Evolutionary conservation across 805 yeast genomes (phyloP).

Genomic region (Danielia oregonensis): DNA sequence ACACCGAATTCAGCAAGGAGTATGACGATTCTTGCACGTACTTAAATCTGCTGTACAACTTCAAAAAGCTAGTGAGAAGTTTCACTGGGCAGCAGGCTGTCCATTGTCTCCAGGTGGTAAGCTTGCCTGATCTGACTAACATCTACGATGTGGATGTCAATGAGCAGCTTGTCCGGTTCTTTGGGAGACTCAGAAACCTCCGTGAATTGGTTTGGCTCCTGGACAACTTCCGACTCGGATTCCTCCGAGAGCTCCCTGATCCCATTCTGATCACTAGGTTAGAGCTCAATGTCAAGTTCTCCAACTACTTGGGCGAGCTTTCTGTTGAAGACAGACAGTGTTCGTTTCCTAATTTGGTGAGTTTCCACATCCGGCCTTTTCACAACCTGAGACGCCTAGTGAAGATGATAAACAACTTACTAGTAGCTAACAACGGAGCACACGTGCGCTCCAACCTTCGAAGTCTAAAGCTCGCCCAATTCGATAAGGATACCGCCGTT

Average conservation of each 20-base stretch:
- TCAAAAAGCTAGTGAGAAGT: slow-evolving; percentile 30
- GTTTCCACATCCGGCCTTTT: slow-evolving; percentile 36
- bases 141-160: slow-evolving; percentile 30
- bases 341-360: slow-evolving; percentile 24
- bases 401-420: slow-evolving; percentile 17
- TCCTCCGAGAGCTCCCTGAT: slow-evolving; percentile 29
- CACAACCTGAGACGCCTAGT: slow-evolving; percentile 22
- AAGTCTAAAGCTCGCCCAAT: slow-evolving; percentile 19
- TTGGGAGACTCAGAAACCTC: slow-evolving; percentile 21
- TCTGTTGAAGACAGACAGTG: not conserved
- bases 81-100: slow-evolving; percentile 8
- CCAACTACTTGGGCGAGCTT: slow-evolving; percentile 17
- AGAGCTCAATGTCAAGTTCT: slow-evolving; percentile 27
- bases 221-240: slow-evolving; percentile 27
- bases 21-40: slow-evolving; percentile 17
- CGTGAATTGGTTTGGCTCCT: slow-evolving; percentile 31
- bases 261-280: slow-evolving; percentile 21
- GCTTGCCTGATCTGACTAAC: slow-evolving; percentile 42
- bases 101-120: slow-evolving; percentile 27
- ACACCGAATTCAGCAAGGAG: slow-evolving; percentile 29
- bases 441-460: slow-evolving; percentile 12
- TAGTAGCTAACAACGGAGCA: slow-evolving; percentile 7
- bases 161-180: slow-evolving; percentile 21
- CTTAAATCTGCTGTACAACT: slow-evolving; percentile 37
- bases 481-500: slow-evolving; percentile 12